These are phyloP conservation scores for Gossypium longicalyx DNA, from an alignment of 345 rosid genomes.

Conservation along the genomic window DNA sequence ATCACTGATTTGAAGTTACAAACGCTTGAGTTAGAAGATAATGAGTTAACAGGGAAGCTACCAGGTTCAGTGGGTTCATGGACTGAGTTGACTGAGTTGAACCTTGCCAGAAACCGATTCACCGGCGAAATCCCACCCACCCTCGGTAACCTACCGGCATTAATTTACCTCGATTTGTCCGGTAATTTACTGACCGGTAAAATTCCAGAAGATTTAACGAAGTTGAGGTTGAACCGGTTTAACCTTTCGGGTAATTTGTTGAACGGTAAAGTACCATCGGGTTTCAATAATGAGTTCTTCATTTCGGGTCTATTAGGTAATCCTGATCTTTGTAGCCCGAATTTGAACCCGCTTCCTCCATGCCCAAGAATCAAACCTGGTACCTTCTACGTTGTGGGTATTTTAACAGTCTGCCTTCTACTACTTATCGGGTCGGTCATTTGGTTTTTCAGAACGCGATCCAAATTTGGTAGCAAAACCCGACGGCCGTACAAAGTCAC, in stretches of 20 bases:
- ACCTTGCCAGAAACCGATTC: constrained; percentile 47
- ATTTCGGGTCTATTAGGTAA: constrained; percentile 51
- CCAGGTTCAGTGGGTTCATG: constrained; percentile 47
- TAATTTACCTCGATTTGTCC: constrained; percentile 55
- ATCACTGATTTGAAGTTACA: constrained; percentile 45
- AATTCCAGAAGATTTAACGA: constrained; percentile 50
- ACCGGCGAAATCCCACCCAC: constrained; percentile 52
- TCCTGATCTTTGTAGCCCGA: constrained; percentile 56
- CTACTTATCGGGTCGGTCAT: constrained; percentile 34
- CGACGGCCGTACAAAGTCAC: constrained; percentile 38
- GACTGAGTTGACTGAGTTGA: constrained; percentile 41
- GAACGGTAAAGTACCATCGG: constrained; percentile 49
- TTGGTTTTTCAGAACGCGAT: constrained; percentile 39
- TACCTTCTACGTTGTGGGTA: constrained; percentile 20
- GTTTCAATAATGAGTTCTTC: constrained; percentile 28
- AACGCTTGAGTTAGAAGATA: constrained; percentile 47
- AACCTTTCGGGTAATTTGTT: constrained; percentile 55
- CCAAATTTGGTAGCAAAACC: constrained; percentile 26
- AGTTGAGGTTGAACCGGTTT: constrained; percentile 45
- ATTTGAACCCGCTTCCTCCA: constrained; percentile 37
- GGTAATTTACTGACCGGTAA: constrained; percentile 48
- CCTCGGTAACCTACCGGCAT: constrained; percentile 49
- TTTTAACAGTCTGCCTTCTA: constrained; percentile 29
- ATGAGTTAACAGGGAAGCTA: constrained; percentile 46
- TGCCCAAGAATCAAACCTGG: constrained; percentile 37